Percentiles rank a stretch among this genome's conserved stretches.
Evolutionary conservation across 768 basidiomycete genomes (phyloP).

Genomic region (Rhizopogon rudus): DNA sequence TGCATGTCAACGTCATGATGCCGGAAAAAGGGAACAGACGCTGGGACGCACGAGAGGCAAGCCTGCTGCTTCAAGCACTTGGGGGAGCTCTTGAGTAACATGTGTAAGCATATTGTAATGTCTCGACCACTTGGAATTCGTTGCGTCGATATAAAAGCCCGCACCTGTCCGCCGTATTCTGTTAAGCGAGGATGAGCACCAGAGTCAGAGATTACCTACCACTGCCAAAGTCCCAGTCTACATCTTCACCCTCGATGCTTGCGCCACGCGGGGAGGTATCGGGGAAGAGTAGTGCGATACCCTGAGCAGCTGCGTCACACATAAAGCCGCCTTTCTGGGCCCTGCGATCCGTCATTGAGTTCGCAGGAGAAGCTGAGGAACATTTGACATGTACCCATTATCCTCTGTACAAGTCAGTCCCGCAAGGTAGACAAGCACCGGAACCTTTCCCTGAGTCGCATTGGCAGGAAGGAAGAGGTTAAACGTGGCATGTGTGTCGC

Average conservation of each 20-base stretch:
- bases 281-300: constrained; percentile 89
- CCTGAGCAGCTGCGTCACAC: constrained; percentile 76
- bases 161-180: constrained; percentile 41
- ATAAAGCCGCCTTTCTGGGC: constrained; percentile 94
- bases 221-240: constrained; percentile 88
- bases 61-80: constrained; percentile 64
- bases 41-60: constrained; percentile 65
- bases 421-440: constrained; percentile 81
- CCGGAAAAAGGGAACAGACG: not conserved
- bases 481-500: constrained; percentile 69
- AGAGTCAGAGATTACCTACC: constrained; percentile 34
- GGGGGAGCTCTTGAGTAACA: constrained; percentile 79
- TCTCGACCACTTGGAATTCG: constrained; percentile 61
- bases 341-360: constrained; percentile 29
- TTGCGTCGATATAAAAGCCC: constrained; percentile 95
- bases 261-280: constrained; percentile 96
- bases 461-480: constrained; percentile 84
- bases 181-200: not conserved
- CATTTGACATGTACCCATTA: constrained; percentile 58
- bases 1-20: constrained; percentile 22
- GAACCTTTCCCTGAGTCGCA: constrained; percentile 50
- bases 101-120: constrained; percentile 90
- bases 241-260: constrained; percentile 73
- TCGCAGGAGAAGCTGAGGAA: not conserved
- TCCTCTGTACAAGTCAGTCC: constrained; percentile 92